Base-by-base conservation (phyloP, 441 rosid genomes). In the Euphorbia schlechtendalii region DNA sequence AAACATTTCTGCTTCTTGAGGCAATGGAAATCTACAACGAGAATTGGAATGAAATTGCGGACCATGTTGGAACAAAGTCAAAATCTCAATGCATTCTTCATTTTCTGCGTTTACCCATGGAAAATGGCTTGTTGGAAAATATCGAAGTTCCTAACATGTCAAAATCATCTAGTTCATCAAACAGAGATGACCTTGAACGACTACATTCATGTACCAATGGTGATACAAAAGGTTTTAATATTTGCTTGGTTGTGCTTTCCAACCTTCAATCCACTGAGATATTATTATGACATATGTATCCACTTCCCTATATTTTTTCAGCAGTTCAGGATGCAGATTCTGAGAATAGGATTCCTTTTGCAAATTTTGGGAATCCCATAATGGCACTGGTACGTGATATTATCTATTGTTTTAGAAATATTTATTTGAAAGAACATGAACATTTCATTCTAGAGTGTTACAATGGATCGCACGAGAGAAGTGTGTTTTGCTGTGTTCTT, bases 11-110 rank as follows among this genome's bases (percentile, higher is more conserved):
- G 74, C 87, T 92, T 68, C 96, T 92, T 63, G 96, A 92, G 83
- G 98, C 93, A 46, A 72, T 87, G 84, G 98, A 92, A 75, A 77
- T 89, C 56, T 87, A 81, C 74, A 79, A 71, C 59, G 98, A 87
- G 64, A 89, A 85, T 67, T 92, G 98, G 98, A 71, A 83, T 80
- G 96, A 85, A 72, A 82, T 92, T 75, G 90, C 98, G 0, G 96
- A 89, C 57, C 89, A 87, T 82, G 96, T 92, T 61, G 91, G 92
- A 72, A 64, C 91, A 74, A 92, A 87, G 74, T 81, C 96, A 74
- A 92, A 92, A 82, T 94, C 98, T 28, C 98, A 92, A 71, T 92
- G 98, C 74, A 86, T 89, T 69, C 93, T 86, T 72, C 96, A 89
- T 77, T 92, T 92, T 75, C 85, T 92, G 12, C 89, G 92, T 46